Conservation (phyloP, 2,329 filamentous ascomycete species). For the Xylaria sp. region DNA sequence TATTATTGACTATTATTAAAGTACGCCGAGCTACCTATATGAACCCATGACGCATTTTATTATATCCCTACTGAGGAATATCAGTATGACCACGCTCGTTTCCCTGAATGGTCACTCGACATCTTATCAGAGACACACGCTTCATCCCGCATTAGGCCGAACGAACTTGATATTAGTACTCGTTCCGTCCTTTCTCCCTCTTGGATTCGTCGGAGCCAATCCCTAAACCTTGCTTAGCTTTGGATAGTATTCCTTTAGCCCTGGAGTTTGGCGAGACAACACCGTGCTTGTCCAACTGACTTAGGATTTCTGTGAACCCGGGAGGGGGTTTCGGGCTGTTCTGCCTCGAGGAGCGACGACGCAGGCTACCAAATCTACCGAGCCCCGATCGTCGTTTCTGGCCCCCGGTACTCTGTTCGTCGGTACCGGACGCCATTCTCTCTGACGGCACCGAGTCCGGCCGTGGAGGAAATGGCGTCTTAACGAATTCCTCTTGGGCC, state of each 20-base stretch:
- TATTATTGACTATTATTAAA: background rate
- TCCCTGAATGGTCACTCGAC: background rate
- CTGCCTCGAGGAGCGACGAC: constrained; percentile 23
- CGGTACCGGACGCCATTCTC: constrained; percentile 23
- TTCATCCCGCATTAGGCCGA: constrained; percentile 22
- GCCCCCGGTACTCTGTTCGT: constrained; percentile 29
- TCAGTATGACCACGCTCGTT: background rate
- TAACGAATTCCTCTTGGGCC: constrained; percentile 39
- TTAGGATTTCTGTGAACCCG: constrained; percentile 33
- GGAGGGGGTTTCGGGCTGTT: constrained; percentile 26
- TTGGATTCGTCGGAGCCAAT: constrained; percentile 40
- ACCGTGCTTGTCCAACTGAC: constrained; percentile 32
- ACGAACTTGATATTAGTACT: constrained; percentile 41
- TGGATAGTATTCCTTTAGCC: constrained; percentile 43
- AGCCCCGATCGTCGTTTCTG: constrained; percentile 38
- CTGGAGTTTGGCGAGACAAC: constrained; percentile 34
- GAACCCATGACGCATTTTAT: background rate
- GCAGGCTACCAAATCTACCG: constrained; percentile 27
- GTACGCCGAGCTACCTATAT: background rate
- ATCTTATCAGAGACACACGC: background rate
- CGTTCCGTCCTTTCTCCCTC: constrained; percentile 43
- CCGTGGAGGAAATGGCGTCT: constrained; percentile 42
- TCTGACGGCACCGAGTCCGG: constrained; percentile 24
- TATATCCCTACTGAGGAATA: background rate
- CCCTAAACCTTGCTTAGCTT: constrained; percentile 43